Conservation (phyloP, 208 protist genomes). For the Leishmania martiniquensis region DNA sequence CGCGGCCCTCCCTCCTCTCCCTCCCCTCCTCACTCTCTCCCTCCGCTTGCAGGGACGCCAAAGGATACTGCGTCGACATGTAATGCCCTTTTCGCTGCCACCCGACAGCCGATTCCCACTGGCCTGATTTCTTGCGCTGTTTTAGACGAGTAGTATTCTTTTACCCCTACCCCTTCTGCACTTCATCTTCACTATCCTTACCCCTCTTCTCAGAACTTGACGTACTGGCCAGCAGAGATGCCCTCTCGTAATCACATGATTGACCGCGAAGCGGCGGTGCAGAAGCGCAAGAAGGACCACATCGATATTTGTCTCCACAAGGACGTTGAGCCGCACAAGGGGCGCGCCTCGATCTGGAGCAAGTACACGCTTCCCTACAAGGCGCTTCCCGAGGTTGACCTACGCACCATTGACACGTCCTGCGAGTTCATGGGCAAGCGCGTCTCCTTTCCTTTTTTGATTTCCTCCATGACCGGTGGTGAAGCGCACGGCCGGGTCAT, state of each 20-base stretch:
- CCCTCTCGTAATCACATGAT: not conserved
- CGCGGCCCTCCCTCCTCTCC: too few species aligned
- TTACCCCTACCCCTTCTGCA: not conserved
- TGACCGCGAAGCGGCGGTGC: constrained; percentile 74
- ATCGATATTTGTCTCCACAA: constrained; percentile 90
- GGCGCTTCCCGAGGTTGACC: constrained; percentile 86
- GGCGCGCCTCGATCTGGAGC: constrained; percentile 62
- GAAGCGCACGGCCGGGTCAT: constrained; percentile 90
- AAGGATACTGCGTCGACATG: not conserved
- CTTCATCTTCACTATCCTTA: not conserved
- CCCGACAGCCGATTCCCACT: not conserved
- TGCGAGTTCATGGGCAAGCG: constrained; percentile 73
- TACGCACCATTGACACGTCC: constrained; percentile 75
- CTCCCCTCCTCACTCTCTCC: not conserved
- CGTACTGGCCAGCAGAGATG: not conserved
- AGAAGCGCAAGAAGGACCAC: constrained; percentile 90
- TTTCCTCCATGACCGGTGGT: constrained; percentile 92
- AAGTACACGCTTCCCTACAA: constrained; percentile 88
- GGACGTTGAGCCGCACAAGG: constrained; percentile 85
- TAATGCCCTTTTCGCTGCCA: not conserved
- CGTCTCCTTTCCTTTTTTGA: constrained; percentile 87
- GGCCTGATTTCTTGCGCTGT: not conserved
- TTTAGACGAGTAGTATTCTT: too few species aligned
- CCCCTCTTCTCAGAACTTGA: not conserved
- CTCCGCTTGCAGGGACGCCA: not conserved